These are phyloP conservation scores for Pseudogymnoascus sp. DNA, from an alignment of 2,329 filamentous ascomycete genomes.

Conservation along the genomic window DNA sequence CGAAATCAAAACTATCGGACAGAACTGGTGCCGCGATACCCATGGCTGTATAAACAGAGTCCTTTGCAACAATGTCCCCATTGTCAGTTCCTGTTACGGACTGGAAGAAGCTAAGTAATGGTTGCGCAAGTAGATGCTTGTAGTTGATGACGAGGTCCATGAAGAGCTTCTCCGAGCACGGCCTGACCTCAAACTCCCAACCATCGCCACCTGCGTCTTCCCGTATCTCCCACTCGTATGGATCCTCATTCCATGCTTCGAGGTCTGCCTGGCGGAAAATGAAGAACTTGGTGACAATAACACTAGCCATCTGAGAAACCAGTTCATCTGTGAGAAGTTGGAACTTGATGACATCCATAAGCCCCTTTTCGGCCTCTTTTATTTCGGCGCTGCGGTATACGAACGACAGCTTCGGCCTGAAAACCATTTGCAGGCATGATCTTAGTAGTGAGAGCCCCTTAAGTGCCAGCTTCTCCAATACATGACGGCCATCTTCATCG, in stretches of 20 bases:
- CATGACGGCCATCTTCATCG: conserved; percentile 39
- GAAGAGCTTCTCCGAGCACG: conserved; percentile 90
- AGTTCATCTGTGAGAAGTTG: conserved; percentile 69
- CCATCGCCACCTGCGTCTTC: conserved; percentile 78
- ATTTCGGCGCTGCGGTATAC: conserved; percentile 68
- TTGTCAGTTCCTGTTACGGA: conserved; percentile 62
- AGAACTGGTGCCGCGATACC: conserved; percentile 75
- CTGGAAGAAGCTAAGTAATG: conserved; percentile 74
- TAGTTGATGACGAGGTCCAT: conserved; percentile 84
- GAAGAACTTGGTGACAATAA: conserved; percentile 80
- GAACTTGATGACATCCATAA: conserved; percentile 59
- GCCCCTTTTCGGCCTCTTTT: conserved; percentile 66
- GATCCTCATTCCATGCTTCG: conserved; percentile 86
- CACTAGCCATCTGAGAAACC: conserved; percentile 72
- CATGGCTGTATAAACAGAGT: conserved; percentile 90
- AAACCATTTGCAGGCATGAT: conserved; percentile 77
- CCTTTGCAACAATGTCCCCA: conserved; percentile 63
- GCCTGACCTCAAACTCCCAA: conserved; percentile 86
- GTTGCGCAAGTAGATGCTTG: conserved; percentile 70
- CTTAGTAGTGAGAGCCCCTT: conserved; percentile 77
- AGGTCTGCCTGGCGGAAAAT: conserved; percentile 79
- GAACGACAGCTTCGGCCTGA: conserved; percentile 72
- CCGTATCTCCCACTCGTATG: conserved; percentile 88
- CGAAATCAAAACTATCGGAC: conserved; percentile 70
- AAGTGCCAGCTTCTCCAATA: conserved; percentile 71